Evolutionary conservation across 1,284 basidiomycete genomes (phyloP), one percentile per base, ranked within the genome.

Genomic region (Ganoderma sp.): DNA sequence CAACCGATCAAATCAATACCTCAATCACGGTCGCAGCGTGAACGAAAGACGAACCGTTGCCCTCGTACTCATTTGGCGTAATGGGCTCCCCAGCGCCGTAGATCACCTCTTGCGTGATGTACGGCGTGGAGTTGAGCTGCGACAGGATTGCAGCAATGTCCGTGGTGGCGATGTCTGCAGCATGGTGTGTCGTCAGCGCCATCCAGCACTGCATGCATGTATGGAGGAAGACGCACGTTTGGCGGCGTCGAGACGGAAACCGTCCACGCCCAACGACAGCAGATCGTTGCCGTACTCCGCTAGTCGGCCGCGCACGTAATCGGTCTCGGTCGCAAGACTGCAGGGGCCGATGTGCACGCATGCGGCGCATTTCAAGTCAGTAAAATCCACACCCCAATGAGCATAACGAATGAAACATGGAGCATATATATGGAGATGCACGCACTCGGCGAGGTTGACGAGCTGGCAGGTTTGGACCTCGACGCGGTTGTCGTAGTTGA

Each of bases 381-480:
- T 10, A 19, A 28, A 28, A 28, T 28, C 19, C 10, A 12, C 12
- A 22, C 48, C 4, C 22, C 43, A 14, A 50, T 25, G n/a, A 37
- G 48, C 48, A 19, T 10, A 22, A 9, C 8, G 19, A 52, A 15
- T 14, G 48, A 22, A 50, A 9, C 48, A n/a, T 22, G 10, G 22
- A 52, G 8, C 37, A 5, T 39, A 39, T 15, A 54, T 15, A 54
- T 28, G 52, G 12, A 7, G 52, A 54, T 5, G 15, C 52, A 77
- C 84, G 68, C 72, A 90, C 88, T 90, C 88, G 0, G 88, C 87
- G 3, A 90, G 80, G 68, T 83, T 83, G 2, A 73, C 82, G 19
- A 90, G 79, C 72, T 91, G 78, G 75, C 89, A 91, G 0, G 86
- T 89, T 77, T 87, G 86, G 2, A 90, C 88, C 75, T 90, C 84